Evolutionary conservation across 768 basidiomycete genomes (phyloP), one percentile per base, ranked within the genome.

Genomic region (Pleurotus tuoliensis): DNA sequence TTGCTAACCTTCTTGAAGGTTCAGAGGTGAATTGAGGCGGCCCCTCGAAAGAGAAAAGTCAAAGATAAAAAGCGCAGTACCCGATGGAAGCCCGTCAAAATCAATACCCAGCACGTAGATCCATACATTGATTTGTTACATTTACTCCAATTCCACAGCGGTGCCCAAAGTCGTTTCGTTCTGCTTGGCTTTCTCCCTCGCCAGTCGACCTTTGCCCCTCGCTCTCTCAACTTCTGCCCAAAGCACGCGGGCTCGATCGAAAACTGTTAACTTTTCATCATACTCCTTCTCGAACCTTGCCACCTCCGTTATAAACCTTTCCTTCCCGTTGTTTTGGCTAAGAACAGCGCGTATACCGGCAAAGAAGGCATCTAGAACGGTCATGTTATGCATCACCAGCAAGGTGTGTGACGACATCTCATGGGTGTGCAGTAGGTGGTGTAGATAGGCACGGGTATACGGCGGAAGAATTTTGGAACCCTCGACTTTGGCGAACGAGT

Each of bases 351-450:
- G 78, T 1, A 94, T 71, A 0, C 80, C 81, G 0, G 69, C 70
- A 45, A 93, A 82, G 65, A 94, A 90, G 1, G 71, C 66, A 40
- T 85, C 80, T 24, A 92, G 70, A 1, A 93, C 79, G 0, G 80
- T 66, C 25, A 92, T 74, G 61, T 94, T 95, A 68, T 95, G 93
- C 70, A 84, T 76, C 9, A 76, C 78, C 15, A 94, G 79, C 20
- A 94, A 68, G 3, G 90, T 66, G 61, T 94, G 90, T 0, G 90
- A 87, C 0, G 86, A 83, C 92, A 95, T 94, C 68, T 95, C 93
- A 68, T 94, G 93, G 5, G 92, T 92, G 51, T 88, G 86, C 37
- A 94, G 72, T 12, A 95, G 81, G 62, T 95, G 92, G 65, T 95
- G 91, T 27, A 92, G 50, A 61, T 94, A 95, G 2, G 88, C 87